Evolutionary conservation across 1,284 basidiomycete genomes (phyloP), one percentile per base, ranked within the genome.

Genomic region (Fomitopsis schrenkii): DNA sequence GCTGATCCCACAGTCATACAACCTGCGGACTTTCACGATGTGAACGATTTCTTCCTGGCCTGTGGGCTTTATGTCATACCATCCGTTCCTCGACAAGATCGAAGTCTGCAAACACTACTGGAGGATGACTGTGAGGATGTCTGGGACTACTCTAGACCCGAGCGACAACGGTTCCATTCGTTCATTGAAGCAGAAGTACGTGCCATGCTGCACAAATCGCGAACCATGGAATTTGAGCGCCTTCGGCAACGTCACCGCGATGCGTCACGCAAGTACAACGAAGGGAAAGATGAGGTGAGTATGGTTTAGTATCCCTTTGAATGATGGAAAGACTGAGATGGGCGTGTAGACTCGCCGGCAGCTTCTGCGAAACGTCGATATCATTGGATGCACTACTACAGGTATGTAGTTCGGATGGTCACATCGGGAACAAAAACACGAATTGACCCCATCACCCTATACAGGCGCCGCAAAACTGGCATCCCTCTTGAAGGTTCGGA

Each of bases 341-440:
- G 1, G 6, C 15, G 26, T 48, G 35, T 52, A 65, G 65, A 57
- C 60, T 57, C 77, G 81, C 12, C 77, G 81, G 14, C 74, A 78
- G n/a, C 73, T 87, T 0, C 75, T 88, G 2, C 66, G 70, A 9
- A 73, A 79, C n/a, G 76, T 81, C 0, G 80, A 89, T 64, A 80
- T 91, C 19, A 81, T 91, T 56, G 90, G 86, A 10, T 89, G 87
- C 62, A 91, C 89, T 0, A 91, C 89, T 0, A 90, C 85, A 14
- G 83, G 83, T 80, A 62, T 42, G 66, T 62, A 40, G 5, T 1
- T 30, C 10, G 28, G 5, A 15, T n/a, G n/a, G n/a, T 33, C 30
- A 33, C 30, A 33, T 33, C 30, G 30, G 2, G 30, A 33, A 8
- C 30, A 33, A 5, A 33, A 33, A 5, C 30, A 33, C 8, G 1